Percentiles rank a stretch among this genome's conserved stretches.
phyloP scores from a whole-genome alignment of 768 basidiomycete genomes.

The Pleurotus tuber-regium region DNA sequence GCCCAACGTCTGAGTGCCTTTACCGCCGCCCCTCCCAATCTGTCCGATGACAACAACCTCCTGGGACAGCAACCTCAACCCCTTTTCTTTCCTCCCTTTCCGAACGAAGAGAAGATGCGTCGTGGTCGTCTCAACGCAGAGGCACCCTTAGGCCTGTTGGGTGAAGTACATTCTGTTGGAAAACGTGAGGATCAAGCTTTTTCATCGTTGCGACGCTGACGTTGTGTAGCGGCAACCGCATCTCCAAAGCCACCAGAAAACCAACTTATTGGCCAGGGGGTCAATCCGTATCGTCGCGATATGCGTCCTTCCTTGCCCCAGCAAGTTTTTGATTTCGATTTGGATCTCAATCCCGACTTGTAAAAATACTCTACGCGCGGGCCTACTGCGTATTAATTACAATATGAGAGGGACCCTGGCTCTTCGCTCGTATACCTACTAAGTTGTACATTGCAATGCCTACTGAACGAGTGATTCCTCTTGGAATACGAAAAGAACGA shows the following conservation, averaged over 20 bases:
- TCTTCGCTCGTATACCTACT: too few relatives aligned
- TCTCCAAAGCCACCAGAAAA: constrained; percentile 53
- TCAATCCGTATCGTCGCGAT: constrained; percentile 73
- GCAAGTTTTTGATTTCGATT: constrained; percentile 73
- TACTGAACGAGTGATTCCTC: too few relatives aligned
- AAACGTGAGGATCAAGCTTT: constrained; percentile 47
- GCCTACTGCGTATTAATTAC: too few relatives aligned
- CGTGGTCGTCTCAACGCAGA: constrained; percentile 77
- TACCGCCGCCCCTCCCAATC: constrained; percentile 86
- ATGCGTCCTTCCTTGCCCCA: constrained; percentile 52
- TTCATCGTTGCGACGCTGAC: background rate
- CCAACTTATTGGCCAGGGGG: constrained; percentile 47
- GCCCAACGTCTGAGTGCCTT: constrained; percentile 84
- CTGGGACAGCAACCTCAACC: constrained; percentile 76
- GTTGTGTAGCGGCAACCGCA: constrained; percentile 51
- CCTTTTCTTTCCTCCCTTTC: constrained; percentile 87
- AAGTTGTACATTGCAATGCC: too few relatives aligned
- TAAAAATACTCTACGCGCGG: too few relatives aligned
- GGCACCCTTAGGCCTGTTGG: constrained; percentile 72
- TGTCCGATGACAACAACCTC: constrained; percentile 62
- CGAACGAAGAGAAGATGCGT: constrained; percentile 90
- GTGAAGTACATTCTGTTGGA: constrained; percentile 81
- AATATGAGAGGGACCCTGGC: too few relatives aligned
- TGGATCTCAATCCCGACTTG: constrained; percentile 83
- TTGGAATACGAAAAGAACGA: too few relatives aligned